These are phyloP conservation scores for Fusarium dimerum DNA, from an alignment of 2,329 filamentous ascomycete genomes.

Conservation along the genomic window DNA sequence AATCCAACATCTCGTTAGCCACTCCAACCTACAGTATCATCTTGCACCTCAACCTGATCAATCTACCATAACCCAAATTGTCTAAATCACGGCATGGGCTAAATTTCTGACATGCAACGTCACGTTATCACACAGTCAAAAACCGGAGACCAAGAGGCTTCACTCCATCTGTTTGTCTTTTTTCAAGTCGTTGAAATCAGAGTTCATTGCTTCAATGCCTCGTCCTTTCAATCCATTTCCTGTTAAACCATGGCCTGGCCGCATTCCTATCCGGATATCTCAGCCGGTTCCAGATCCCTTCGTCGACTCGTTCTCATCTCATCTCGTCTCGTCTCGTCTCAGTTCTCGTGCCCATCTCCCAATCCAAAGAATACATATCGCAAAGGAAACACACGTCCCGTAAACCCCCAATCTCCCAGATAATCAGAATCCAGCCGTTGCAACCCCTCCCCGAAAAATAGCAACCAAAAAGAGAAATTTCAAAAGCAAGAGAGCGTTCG, in stretches of 20 bases:
- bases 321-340: slow-evolving; percentile 18
- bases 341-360: slow-evolving; percentile 9
- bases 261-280: slow-evolving; percentile 20
- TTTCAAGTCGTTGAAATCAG: slow-evolving; percentile 29
- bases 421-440: slow-evolving; percentile 29
- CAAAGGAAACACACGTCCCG: slow-evolving; percentile 25
- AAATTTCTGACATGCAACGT: not conserved
- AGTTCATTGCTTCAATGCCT: slow-evolving; percentile 21
- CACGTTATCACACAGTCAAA: not conserved
- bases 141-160: not conserved
- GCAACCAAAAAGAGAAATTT: slow-evolving; percentile 20
- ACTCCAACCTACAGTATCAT: no score
- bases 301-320: not conserved
- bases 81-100: not conserved
- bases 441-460: slow-evolving; percentile 26
- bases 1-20: no score
- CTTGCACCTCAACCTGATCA: no score
- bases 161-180: slow-evolving; percentile 24
- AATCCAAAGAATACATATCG: slow-evolving; percentile 29
- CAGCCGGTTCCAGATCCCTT: slow-evolving; percentile 8
- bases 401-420: slow-evolving; percentile 20
- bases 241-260: slow-evolving; percentile 16
- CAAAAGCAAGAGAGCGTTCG: slow-evolving; percentile 26
- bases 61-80: no score
- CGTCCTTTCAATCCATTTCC: slow-evolving; percentile 26